These are phyloP conservation scores for Elaeis oleifera DNA, from an alignment of 202 grass and related monocot genomes.

Conservation along the genomic window DNA sequence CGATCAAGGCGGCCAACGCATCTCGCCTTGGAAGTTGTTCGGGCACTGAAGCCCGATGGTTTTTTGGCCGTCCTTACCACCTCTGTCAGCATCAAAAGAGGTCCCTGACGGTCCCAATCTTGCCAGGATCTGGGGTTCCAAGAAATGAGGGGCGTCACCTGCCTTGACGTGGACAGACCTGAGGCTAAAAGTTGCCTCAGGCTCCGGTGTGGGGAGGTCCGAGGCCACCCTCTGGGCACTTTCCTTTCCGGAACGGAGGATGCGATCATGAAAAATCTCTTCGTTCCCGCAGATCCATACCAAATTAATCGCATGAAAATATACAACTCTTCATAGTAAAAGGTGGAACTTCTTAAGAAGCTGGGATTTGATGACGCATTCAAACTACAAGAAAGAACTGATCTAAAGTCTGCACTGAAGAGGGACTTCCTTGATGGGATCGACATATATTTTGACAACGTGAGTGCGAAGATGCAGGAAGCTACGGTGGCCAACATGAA, in stretches of 20 bases:
- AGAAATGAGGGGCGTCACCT: too few species aligned
- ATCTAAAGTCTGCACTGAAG: slow-evolving; percentile 48
- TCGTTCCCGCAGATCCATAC: too few species aligned
- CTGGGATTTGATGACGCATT: slow-evolving; percentile 79
- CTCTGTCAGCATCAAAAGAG: slow-evolving; percentile 20
- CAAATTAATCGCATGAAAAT: too few species aligned
- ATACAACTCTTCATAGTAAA: too few species aligned
- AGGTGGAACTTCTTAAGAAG: slow-evolving; percentile 56
- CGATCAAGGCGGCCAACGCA: slow-evolving; percentile 32
- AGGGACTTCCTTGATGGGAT: slow-evolving; percentile 62
- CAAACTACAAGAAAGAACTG: slow-evolving; percentile 69
- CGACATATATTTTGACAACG: slow-evolving; percentile 80
- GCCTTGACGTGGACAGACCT: too few species aligned
- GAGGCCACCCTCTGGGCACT: too few species aligned
- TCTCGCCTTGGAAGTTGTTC: slow-evolving; percentile 50
- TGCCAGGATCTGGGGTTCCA: too few species aligned
- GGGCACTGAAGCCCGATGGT: slow-evolving; percentile 34
- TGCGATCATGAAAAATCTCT: too few species aligned
- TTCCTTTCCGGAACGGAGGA: too few species aligned
- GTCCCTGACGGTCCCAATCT: too few species aligned
- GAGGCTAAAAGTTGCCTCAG: too few species aligned
- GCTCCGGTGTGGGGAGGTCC: too few species aligned
- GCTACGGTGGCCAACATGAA: slow-evolving; percentile 69
- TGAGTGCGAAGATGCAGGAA: slow-evolving; percentile 59
- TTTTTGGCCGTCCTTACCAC: slow-evolving; percentile 66